These are phyloP conservation scores for Podaxis sp. DNA, from an alignment of 768 basidiomycete genomes.

Conservation along the genomic window DNA sequence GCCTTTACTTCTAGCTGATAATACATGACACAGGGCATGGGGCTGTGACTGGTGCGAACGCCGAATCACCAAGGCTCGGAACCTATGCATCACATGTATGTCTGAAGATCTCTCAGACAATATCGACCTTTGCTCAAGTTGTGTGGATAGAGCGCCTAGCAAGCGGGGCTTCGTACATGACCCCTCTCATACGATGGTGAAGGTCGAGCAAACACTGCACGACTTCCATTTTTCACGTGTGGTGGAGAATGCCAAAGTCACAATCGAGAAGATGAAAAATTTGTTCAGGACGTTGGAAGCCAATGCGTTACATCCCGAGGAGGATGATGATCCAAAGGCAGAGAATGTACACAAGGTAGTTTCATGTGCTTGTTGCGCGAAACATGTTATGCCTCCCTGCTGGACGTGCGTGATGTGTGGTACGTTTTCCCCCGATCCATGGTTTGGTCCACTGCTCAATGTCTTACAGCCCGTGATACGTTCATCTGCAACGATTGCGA, in stretches of 20 bases:
- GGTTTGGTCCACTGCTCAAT: neutral
- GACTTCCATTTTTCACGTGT: conserved; percentile 28
- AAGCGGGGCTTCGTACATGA: conserved; percentile 32
- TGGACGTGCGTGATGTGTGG: conserved; percentile 25
- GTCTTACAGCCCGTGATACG: conserved; percentile 25
- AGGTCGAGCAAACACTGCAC: conserved; percentile 32
- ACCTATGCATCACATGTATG: conserved; percentile 32
- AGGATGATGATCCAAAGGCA: neutral
- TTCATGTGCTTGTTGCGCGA: conserved; percentile 23
- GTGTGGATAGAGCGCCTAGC: conserved; percentile 27
- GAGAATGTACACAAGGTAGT: conserved; percentile 12
- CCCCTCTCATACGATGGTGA: conserved; percentile 28
- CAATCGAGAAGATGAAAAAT: conserved; percentile 25
- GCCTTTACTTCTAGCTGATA: neutral
- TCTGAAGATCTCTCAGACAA: conserved; percentile 34
- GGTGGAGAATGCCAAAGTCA: conserved; percentile 25
- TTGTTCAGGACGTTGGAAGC: conserved; percentile 26
- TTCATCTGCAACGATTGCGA: conserved; percentile 33
- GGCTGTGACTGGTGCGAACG: conserved; percentile 34
- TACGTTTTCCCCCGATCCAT: conserved; percentile 13
- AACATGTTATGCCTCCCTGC: conserved; percentile 21
- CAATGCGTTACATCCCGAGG: neutral
- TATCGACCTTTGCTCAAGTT: conserved; percentile 31
- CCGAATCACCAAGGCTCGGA: conserved; percentile 30
- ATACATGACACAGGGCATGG: conserved; percentile 22